Conservation (phyloP, 768 basidiomycete species). For the Rhodotorula babjevae region DNA sequence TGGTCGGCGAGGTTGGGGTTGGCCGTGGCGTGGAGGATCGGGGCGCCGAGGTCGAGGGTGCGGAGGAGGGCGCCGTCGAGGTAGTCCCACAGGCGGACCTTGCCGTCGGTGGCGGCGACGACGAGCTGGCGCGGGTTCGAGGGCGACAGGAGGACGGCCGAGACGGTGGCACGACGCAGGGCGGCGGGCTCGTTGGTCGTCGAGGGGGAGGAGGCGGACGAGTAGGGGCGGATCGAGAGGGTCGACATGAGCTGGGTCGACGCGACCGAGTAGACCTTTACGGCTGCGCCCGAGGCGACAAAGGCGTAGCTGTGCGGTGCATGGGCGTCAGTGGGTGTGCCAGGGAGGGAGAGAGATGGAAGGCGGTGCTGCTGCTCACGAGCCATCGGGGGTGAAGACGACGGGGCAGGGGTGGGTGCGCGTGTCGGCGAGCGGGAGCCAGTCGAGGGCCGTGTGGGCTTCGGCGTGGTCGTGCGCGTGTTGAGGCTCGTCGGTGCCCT, state of each 20-base stretch:
- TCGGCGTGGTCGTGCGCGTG: background rate
- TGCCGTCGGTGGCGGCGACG: conserved; percentile 77
- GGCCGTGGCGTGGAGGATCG: conserved; percentile 66
- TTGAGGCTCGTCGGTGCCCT: background rate
- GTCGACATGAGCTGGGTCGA: conserved; percentile 78
- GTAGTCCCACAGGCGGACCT: conserved; percentile 86
- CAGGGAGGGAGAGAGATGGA: background rate
- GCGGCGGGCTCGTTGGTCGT: no score
- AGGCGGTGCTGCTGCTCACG: background rate
- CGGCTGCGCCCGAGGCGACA: conserved; percentile 68
- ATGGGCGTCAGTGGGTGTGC: no score
- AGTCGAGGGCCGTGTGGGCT: background rate
- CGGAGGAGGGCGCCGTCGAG: conserved; percentile 73
- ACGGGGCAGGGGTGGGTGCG: conserved; percentile 17
- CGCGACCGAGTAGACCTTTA: conserved; percentile 76
- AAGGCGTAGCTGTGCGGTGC: conserved; percentile 74
- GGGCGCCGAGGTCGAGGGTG: conserved; percentile 64
- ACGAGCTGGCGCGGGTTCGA: conserved; percentile 84
- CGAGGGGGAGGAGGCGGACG: conserved; percentile 18
- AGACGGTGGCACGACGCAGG: conserved; percentile 53
- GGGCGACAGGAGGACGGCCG: conserved; percentile 71
- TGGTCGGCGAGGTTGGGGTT: conserved; percentile 65
- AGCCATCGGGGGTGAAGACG: conserved; percentile 31
- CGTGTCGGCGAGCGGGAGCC: conserved; percentile 19
- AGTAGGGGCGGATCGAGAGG: conserved; percentile 53